These are phyloP conservation scores for Leccinum imitatum DNA, from an alignment of 768 basidiomycete species.

Conservation along the genomic window DNA sequence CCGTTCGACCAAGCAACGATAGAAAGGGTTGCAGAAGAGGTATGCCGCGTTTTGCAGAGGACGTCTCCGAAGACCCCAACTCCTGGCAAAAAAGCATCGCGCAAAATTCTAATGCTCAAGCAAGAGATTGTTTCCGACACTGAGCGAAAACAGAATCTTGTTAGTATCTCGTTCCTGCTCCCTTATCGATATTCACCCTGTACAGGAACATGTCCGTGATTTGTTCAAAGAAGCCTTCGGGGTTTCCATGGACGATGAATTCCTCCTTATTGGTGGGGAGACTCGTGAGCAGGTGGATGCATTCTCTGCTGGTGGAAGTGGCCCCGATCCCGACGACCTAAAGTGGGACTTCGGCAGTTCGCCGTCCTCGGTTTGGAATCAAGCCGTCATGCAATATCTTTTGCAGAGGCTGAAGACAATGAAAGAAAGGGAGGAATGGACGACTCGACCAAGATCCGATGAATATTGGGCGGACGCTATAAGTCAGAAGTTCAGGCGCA, in stretches of 20 bases:
- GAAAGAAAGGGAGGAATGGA: background rate
- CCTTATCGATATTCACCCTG: background rate
- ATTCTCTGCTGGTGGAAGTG: background rate
- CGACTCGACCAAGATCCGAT: background rate
- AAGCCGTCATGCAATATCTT: background rate
- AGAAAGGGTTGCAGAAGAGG: background rate
- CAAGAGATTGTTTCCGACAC: background rate
- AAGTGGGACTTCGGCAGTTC: slow-evolving; percentile 3
- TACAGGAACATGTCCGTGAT: background rate
- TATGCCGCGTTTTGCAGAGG: background rate
- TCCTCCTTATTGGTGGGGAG: background rate
- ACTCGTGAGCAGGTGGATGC: background rate
- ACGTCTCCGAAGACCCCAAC: background rate
- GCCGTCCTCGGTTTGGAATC: background rate
- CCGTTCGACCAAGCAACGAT: background rate
- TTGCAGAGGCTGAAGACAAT: background rate
- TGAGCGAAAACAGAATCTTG: background rate
- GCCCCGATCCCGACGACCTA: background rate
- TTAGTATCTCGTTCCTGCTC: background rate
- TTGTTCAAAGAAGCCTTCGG: background rate
- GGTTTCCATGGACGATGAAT: background rate
- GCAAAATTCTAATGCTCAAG: background rate
- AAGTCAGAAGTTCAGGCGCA: background rate
- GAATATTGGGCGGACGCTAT: slow-evolving; percentile 1
- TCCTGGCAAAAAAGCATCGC: background rate